Base-by-base conservation (phyloP, 345 rosid genomes). In the Salix caprea region DNA sequence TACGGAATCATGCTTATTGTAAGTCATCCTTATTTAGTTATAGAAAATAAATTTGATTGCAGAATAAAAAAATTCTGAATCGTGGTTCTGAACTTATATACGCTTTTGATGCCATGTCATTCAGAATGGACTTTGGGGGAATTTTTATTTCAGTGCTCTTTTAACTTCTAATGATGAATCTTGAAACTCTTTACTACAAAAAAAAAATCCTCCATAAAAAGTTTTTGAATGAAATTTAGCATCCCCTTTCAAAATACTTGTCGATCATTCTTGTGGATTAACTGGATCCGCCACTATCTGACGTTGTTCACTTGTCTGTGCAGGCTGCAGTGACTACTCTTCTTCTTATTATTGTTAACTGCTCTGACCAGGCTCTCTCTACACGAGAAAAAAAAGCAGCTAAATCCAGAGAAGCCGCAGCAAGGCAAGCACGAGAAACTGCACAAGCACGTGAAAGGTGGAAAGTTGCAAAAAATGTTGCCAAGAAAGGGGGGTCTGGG, bases 381-480 rank as follows among this genome's bases (percentile, higher is more conserved):
- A 74, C 77, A 37, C 46, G 84, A 30, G 84, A 81, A 74, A 68
- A 74, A 69, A 77, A 24, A 73, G 84, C 80, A 16, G 80, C 80
- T 3, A 81, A 77, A 69, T 46, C 67, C 30, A 72, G 84, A 73
- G 84, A 81, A 87, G 88, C 88, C 18, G 97, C 98, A 39, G 96
- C 96, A 60, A 88, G 88, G 78, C 90, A 92, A 42, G 97, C 92
- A 66, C 85, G 88, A 77, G 98, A 90, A 86, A 94, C 96, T 50
- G 91, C 91, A 74, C 97, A 91, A 82, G 98, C 98, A 78, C 89
- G 94, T 24, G 92, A 94, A 77, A 88, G 94, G 76, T 92, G 98
- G 98, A 92, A 89, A 84, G 46, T 44, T 26, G 97, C 97, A 73
- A 90, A 78, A 86, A 82, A 84, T 74, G 78, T 70, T 70, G 92